A percentile compares a stretch with the other conserved stretches of the same genome.
Conservation (phyloP, 495 filamentous ascomycete genomes). For the Penicillium arizonense region DNA sequence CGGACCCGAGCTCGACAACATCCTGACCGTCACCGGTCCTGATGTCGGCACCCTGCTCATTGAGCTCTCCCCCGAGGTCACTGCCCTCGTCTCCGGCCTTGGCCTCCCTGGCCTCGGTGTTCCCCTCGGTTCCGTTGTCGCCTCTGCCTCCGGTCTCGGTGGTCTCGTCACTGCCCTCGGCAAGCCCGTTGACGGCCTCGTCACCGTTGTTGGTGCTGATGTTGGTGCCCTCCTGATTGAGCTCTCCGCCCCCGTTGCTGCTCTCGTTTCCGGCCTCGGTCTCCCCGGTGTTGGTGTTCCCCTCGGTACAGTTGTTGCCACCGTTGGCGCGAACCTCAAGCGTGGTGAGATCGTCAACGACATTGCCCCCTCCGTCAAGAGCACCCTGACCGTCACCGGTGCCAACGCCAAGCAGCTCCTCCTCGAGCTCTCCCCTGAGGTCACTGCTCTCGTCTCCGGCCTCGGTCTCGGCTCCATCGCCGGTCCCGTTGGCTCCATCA, state of each 20-base stretch:
- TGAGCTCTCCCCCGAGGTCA: conserved; percentile 32
- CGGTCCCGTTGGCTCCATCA: conserved; percentile 26
- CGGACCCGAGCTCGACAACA: conserved; percentile 27
- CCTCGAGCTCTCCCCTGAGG: conserved; percentile 30
- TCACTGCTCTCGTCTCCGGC: conserved; percentile 27
- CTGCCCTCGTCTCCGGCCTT: conserved; percentile 31
- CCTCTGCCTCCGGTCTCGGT: conserved; percentile 29
- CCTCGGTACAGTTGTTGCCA: conserved; percentile 18
- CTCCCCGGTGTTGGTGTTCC: conserved; percentile 14
- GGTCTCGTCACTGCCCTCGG: conserved; percentile 31
- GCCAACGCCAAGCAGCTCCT: conserved; percentile 32
- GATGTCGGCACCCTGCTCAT: conserved; percentile 30
- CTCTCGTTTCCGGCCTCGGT: conserved; percentile 17
- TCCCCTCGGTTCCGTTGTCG: conserved; percentile 25
- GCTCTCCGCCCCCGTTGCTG: conserved; percentile 9
- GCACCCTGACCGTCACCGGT: conserved; percentile 33
- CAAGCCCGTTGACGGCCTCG: conserved; percentile 27
- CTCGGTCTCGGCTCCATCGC: conserved; percentile 32
- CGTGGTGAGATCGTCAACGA: conserved; percentile 33
- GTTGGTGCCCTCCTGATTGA: conserved; percentile 19
- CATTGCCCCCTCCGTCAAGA: conserved; percentile 28
- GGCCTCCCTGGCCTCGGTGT: conserved; percentile 28
- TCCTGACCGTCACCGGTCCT: conserved; percentile 31
- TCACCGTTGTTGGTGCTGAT: conserved; percentile 22
- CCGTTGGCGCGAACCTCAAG: conserved; percentile 24